Evolutionary conservation across 805 yeast species (phyloP).

Genomic region (Sungouiella blattae): DNA sequence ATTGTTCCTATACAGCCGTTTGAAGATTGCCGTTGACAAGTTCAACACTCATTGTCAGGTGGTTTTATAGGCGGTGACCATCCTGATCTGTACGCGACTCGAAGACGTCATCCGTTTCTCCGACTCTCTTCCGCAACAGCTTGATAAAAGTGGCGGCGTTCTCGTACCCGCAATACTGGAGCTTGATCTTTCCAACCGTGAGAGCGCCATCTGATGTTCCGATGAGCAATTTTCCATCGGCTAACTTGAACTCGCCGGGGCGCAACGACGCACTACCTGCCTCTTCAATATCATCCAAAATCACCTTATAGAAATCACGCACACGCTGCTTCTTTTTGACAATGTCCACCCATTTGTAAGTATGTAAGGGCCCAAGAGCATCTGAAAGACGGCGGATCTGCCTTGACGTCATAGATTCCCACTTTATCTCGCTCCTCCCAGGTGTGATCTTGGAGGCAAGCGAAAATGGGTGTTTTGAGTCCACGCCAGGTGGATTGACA

Average conservation of each 20-base stretch:
- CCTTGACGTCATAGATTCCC: constrained; percentile 39
- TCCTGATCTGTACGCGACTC: not conserved
- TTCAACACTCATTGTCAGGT: constrained; percentile 71
- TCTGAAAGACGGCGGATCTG: constrained; percentile 41
- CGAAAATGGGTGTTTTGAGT: constrained; percentile 26
- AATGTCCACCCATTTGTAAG: constrained; percentile 37
- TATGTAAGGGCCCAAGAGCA: constrained; percentile 55
- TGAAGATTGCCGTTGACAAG: constrained; percentile 77
- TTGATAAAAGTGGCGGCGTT: constrained; percentile 40
- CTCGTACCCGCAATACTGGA: constrained; percentile 55
- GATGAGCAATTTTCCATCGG: constrained; percentile 27
- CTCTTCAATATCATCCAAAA: constrained; percentile 38
- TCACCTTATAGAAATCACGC: constrained; percentile 35
- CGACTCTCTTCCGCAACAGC: constrained; percentile 46
- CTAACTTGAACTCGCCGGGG: constrained; percentile 23
- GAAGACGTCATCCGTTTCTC: constrained; percentile 22
- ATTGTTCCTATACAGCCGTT: constrained; percentile 62
- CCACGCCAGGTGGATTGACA: not conserved
- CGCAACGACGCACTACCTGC: not conserved
- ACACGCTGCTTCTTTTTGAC: constrained; percentile 29
- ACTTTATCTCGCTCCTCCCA: constrained; percentile 40
- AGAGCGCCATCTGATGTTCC: constrained; percentile 45
- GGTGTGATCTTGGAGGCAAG: constrained; percentile 57
- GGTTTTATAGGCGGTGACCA: constrained; percentile 17
- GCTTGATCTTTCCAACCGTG: constrained; percentile 36